These are phyloP conservation scores for Tephrocybe sp. DNA, from an alignment of 768 basidiomycete genomes.

Conservation along the genomic window DNA sequence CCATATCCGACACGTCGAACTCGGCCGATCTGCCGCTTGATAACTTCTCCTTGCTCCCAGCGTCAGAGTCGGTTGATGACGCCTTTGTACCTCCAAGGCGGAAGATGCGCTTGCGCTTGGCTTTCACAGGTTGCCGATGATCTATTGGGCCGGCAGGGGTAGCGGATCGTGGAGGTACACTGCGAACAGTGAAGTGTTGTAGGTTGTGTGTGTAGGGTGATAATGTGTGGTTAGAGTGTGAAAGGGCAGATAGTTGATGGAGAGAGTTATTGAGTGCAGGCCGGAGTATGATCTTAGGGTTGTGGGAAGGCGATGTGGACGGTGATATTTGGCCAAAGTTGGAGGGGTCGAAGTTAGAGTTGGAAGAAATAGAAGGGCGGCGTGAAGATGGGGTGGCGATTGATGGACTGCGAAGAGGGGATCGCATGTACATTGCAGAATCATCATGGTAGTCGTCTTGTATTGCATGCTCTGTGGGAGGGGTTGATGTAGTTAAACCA, in stretches of 20 bases:
- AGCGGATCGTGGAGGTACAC: conserved; percentile 63
- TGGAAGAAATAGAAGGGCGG: conserved; percentile 35
- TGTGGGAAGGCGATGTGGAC: conserved; percentile 25
- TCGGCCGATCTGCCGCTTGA: conserved; percentile 19
- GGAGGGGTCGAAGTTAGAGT: conserved; percentile 20
- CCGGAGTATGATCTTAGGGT: conserved; percentile 60
- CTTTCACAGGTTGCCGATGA: conserved; percentile 61
- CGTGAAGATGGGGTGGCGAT: conserved; percentile 22
- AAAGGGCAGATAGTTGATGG: conserved; percentile 83
- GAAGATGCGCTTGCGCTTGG: conserved; percentile 72
- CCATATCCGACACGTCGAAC: conserved; percentile 72
- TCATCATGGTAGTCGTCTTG: conserved; percentile 18
- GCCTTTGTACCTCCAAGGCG: conserved; percentile 46
- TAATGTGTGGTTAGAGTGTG: conserved; percentile 88
- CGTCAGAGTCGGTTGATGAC: neutral
- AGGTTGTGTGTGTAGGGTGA: conserved; percentile 90
- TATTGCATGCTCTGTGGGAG: conserved; percentile 33
- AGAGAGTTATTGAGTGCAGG: conserved; percentile 68
- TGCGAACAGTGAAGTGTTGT: conserved; percentile 90
- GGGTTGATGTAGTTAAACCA: conserved; percentile 43
- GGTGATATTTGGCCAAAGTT: conserved; percentile 20
- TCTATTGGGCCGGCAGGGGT: conserved; percentile 29
- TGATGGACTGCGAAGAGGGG: conserved; percentile 5
- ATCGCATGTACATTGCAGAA: conserved; percentile 22
- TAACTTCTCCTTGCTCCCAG: neutral